These are phyloP conservation scores for Vaccinium macrocarpon DNA, from an alignment of 148 eudicot species.

Conservation along the genomic window DNA sequence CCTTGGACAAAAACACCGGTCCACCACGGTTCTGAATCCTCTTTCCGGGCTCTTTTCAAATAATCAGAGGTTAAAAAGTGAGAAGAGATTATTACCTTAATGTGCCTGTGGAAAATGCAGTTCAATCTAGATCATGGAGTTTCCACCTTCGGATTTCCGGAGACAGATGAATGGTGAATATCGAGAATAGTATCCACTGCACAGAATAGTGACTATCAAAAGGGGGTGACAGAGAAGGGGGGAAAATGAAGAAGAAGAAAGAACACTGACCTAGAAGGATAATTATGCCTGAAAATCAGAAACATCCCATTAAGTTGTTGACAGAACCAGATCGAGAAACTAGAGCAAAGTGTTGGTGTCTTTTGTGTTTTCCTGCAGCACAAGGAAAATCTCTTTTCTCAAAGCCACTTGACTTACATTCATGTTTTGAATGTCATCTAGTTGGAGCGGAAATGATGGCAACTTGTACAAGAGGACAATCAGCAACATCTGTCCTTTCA, in stretches of 20 bases:
- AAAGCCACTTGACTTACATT: slow-evolving; percentile 9
- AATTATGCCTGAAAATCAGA: slow-evolving; percentile 7
- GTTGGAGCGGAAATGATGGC: slow-evolving; percentile 18
- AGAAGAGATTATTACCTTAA: slow-evolving; percentile 13
- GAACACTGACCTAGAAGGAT: slow-evolving; percentile 16
- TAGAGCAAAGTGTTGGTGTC: neutral
- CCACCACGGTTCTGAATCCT: neutral
- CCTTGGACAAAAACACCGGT: neutral
- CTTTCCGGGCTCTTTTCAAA: neutral
- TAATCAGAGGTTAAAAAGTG: neutral
- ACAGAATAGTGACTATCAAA: neutral
- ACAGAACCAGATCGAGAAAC: slow-evolving; percentile 12
- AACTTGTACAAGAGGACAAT: slow-evolving; percentile 12
- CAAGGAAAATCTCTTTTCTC: neutral
- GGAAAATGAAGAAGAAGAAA: neutral
- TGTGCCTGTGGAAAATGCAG: slow-evolving; percentile 6
- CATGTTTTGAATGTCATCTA: slow-evolving; percentile 25
- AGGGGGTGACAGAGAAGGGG: neutral
- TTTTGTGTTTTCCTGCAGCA: neutral
- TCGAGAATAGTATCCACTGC: neutral
- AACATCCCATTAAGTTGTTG: slow-evolving; percentile 7
- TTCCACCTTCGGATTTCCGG: neutral
- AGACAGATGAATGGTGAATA: neutral
- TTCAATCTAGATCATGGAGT: neutral
- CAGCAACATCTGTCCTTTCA: slow-evolving; percentile 12